Evolutionary conservation across 176 grass and related monocot genomes (phyloP).

Genomic region (Ensete ventricosum): DNA sequence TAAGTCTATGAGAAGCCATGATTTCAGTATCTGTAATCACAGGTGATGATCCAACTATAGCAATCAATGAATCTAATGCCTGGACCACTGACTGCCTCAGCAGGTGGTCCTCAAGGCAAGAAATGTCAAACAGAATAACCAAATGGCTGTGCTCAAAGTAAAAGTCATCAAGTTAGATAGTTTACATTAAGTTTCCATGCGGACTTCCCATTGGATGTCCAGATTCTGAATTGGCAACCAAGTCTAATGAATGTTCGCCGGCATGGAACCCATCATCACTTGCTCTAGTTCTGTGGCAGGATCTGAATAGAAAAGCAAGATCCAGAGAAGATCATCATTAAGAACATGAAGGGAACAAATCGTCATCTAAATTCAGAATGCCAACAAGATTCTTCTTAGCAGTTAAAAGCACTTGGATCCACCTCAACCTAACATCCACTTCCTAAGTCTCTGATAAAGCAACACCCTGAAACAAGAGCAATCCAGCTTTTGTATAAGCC

Average conservation of each 20-base stretch:
- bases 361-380: background rate
- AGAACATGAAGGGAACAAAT: background rate
- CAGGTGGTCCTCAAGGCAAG: slow-evolving; percentile 2
- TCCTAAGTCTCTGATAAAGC: background rate
- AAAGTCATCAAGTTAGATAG: too few species aligned
- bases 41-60: slow-evolving; percentile 1
- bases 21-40: background rate
- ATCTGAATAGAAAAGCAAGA: background rate
- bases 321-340: background rate
- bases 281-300: background rate
- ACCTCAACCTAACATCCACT: too few species aligned
- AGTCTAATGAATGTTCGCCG: background rate
- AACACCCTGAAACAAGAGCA: background rate
- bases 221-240: background rate
- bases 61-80: slow-evolving; percentile 1
- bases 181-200: background rate
- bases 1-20: background rate
- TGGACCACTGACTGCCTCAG: slow-evolving; percentile 10
- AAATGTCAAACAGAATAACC: too few species aligned
- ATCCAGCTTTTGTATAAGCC: background rate
- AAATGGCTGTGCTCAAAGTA: too few species aligned
- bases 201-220: background rate
- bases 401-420: too few species aligned
- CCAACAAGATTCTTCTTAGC: too few species aligned
- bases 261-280: background rate